These are phyloP conservation scores for Pascua guehoae DNA, from an alignment of 1,284 basidiomycete genomes.

Conservation along the genomic window DNA sequence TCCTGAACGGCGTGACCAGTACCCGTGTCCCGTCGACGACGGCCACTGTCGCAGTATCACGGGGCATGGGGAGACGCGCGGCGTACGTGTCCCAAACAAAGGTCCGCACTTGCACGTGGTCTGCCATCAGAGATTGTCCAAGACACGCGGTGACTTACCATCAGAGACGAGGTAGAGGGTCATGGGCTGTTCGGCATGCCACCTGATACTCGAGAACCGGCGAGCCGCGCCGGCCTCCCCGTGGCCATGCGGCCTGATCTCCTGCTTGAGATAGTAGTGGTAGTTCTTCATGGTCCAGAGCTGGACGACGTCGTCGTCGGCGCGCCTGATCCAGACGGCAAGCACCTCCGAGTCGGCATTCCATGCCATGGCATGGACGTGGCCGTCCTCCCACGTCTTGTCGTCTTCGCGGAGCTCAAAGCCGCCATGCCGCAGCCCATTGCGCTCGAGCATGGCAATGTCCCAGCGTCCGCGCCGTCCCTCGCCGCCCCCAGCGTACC, in stretches of 20 bases:
- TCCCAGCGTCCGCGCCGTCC: constrained; percentile 66
- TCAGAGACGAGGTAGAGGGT: constrained; percentile 65
- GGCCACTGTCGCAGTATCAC: constrained; percentile 78
- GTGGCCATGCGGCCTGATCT: constrained; percentile 56
- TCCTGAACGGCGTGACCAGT: constrained; percentile 85
- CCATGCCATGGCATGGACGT: constrained; percentile 76
- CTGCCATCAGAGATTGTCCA: constrained; percentile 18
- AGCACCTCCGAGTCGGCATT: constrained; percentile 84
- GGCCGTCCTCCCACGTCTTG: constrained; percentile 45
- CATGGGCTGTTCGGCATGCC: constrained; percentile 82
- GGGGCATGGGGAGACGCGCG: constrained; percentile 62
- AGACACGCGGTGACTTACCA: constrained; percentile 52
- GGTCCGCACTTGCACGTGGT: constrained; percentile 58
- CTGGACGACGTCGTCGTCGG: constrained; percentile 74
- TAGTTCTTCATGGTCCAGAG: constrained; percentile 95
- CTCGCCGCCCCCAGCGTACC: constrained; percentile 62
- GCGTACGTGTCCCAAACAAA: constrained; percentile 75
- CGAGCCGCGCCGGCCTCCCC: constrained; percentile 20
- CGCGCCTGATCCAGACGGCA: constrained; percentile 72
- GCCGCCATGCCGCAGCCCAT: constrained; percentile 87
- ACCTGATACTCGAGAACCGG: constrained; percentile 67
- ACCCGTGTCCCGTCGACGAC: constrained; percentile 85
- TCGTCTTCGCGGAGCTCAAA: constrained; percentile 65
- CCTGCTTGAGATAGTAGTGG: constrained; percentile 94
- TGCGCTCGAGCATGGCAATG: constrained; percentile 91